phyloP scores from a whole-genome alignment of 106 monocot genomes.

The Dactylorhiza incarnata region DNA sequence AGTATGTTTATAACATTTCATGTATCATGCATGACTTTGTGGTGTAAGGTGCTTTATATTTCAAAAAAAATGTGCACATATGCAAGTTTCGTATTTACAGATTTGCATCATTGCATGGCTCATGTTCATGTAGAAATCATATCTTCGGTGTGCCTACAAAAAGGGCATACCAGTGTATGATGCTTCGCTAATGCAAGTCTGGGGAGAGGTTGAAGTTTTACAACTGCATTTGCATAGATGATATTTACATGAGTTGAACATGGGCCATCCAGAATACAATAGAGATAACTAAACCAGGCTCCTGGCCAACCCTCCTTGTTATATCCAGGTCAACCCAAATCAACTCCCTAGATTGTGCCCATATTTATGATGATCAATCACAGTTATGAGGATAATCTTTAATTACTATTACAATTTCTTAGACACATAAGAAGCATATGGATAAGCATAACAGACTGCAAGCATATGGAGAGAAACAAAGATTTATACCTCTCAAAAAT shows the following conservation, averaged over 20 bases:
- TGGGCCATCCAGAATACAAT: too few relatives aligned
- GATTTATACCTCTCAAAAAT: slow-evolving; percentile 80
- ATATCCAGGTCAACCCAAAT: too few relatives aligned
- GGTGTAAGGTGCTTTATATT: not conserved
- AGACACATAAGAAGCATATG: not conserved
- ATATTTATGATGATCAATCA: slow-evolving; percentile 4
- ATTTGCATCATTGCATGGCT: not conserved
- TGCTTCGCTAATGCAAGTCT: too few relatives aligned
- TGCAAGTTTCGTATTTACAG: not conserved
- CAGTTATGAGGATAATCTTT: not conserved
- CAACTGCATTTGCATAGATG: too few relatives aligned
- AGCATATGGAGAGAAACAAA: slow-evolving; percentile 1
- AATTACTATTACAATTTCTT: not conserved
- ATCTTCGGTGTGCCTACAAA: not conserved
- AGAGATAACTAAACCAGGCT: too few relatives aligned
- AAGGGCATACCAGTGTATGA: too few relatives aligned
- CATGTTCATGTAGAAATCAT: not conserved
- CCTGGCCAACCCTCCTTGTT: not conserved
- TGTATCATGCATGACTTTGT: not conserved
- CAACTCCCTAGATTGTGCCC: not conserved
- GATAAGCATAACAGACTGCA: not conserved
- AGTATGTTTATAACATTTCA: not conserved
- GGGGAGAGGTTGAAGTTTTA: too few relatives aligned
- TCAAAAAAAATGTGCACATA: not conserved
- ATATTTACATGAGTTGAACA: too few relatives aligned